Evolutionary conservation across 768 basidiomycete species (phyloP).

Genomic region (Suillus placidus): DNA sequence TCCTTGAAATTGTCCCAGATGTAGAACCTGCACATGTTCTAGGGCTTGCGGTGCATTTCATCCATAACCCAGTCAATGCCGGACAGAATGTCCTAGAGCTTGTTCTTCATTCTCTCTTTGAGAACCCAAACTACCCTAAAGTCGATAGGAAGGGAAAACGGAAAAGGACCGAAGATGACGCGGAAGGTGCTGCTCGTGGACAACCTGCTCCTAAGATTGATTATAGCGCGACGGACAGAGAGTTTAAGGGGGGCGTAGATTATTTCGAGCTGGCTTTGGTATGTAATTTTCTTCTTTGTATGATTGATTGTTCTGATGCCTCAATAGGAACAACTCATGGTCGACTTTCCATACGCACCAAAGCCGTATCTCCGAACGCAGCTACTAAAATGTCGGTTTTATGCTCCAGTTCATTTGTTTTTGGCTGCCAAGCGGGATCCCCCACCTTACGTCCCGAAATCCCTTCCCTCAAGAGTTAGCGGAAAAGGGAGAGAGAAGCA

Average conservation of each 20-base stretch:
- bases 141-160: conserved; percentile 50
- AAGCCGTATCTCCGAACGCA: conserved; percentile 53
- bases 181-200: conserved; percentile 32
- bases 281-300: conserved; percentile 13
- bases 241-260: conserved; percentile 40
- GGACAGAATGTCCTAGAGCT: conserved; percentile 47
- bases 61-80: conserved; percentile 36
- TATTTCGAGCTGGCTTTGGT: conserved; percentile 61
- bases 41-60: conserved; percentile 48
- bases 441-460: conserved; percentile 43
- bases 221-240: conserved; percentile 52
- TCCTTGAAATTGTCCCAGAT: conserved; percentile 74
- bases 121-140: conserved; percentile 62
- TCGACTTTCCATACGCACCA: conserved; percentile 61
- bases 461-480: conserved; percentile 37
- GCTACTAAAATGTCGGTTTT: conserved; percentile 47
- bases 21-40: conserved; percentile 59
- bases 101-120: conserved; percentile 64
- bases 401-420: conserved; percentile 65
- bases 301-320: neutral
- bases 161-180: conserved; percentile 36
- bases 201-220: conserved; percentile 53
- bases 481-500: conserved; percentile 44
- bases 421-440: conserved; percentile 37
- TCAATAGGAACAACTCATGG: conserved; percentile 52